Evolutionary conservation across 306 rosid genomes (phyloP), one percentile per base, ranked within the genome.

Genomic region (Vachellia collinsii): DNA sequence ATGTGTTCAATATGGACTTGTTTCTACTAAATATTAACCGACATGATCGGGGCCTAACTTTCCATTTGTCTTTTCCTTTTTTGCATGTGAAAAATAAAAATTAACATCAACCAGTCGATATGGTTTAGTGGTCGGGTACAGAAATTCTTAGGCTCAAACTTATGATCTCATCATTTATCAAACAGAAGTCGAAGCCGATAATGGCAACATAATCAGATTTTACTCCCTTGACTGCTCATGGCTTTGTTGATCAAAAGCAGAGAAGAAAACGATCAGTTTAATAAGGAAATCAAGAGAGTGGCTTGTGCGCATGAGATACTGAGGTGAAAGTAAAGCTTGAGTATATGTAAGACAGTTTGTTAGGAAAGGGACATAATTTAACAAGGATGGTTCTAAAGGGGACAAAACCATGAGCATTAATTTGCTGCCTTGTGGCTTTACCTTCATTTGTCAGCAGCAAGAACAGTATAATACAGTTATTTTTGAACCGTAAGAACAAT

Each of bases 371-470:
- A 86, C 92, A 88, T 74, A 86, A 69, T 34, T 86, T 61, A 89
- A 88, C 89, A 88, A 83, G 81, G 83, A 85, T 82, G 84, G 90
- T 91, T 85, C 84, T 61, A 85, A 70, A 82, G 85, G 92, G 80
- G 91, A 92, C 93, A 88, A 92, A 88, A 91, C 97, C 88, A 80
- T 66, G 19, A 77, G 81, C 90, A 86, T 63, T 59, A 88, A 82
- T 82, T 85, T 64, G 82, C 88, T 86, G 83, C 72, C 77, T 73
- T 74, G 76, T 82, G 87, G 76, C 77, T 77, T 80, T 79, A 80
- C 70, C 84, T 85, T 78, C 74, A 53, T 73, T 72, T 83, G 78
- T 51, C 64, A 79, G 42, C 64, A 72, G 81, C 65, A 77, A 47
- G 59, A 77, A 56, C 38, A 82, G 54, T 77, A 74, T 70, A 74